Evolutionary conservation across 305 asterid genomes (phyloP), one percentile per base, ranked within the genome.

Genomic region (Rubia occidens): DNA sequence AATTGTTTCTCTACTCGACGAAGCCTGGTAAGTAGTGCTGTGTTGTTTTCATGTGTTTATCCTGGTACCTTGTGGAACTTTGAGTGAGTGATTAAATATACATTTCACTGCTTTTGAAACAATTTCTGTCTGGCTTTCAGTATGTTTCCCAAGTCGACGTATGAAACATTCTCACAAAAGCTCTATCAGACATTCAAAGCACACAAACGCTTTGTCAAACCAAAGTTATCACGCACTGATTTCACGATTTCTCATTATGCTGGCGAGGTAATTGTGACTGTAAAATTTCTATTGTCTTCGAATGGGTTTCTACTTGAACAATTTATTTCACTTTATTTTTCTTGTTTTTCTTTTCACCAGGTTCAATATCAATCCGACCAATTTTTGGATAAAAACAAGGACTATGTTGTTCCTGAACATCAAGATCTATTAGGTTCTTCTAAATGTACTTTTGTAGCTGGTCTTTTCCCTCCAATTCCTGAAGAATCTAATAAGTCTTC

Each of bases 141-240:
- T 81, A 92, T 92, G 98, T 92, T 92, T 79, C 98, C 98, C 61
- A 92, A 92, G 87, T 92, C 98, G 15, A 92, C 98, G 60, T 90
- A 89, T 49, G 98, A 92, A 79, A 92, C 97, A 47, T 89, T 92
- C 77, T 70, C 98, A 1, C 89, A 88, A 77, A 92, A 89, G 96
- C 97, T 92, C 68, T 92, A 83, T 71, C 98, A 92, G 93, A 92
- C 90, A 15, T 92, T 89, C 77, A 90, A 86, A 77, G 39, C 79
- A 71, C 92, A 92, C 86, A 85, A 85, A 74, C 96, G 96, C 69
- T 92, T 92, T 74, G 78, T 89, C 81, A 92, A 89, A 85, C 98
- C 98, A 70, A 92, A 92, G 81, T 79, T 89, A 78, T 84, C 98
- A 40, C 96, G 96, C 60, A 87, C 94, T 10, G 96, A 89, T 86